Evolutionary conservation across 495 filamentous ascomycete species (phyloP), one percentile per base, ranked within the genome.

Genomic region (Haplographium delicatum): DNA sequence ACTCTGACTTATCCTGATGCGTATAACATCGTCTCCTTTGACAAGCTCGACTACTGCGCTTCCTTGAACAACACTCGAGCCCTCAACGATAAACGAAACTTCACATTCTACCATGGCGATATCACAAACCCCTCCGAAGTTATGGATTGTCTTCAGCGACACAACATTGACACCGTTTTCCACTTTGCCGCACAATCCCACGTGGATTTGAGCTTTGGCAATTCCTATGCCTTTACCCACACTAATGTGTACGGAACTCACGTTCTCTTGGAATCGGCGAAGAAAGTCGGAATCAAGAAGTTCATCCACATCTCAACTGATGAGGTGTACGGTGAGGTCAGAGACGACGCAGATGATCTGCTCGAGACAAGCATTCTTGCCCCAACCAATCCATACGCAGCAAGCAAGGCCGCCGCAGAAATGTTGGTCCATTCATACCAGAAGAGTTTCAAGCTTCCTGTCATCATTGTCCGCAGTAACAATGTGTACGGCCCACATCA

Each of bases 401-500:
- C 84, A 1, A 81, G 76, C 64, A 90, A 90, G 62, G 86, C 85
- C 0, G 85, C 85, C 1, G 85, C 85, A 15, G 85, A 89, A 66
- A 90, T 89, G 85, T 69, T 85, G 47, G 82, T 88, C n/a, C 74
- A 81, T 56, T 82, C 83, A 8, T 90, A 87, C 62, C 73, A 75
- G 57, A 86, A 84, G 66, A 81, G 75, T 62, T 88, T 85, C 67
- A 80, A 81, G 46, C 69, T 88, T 9, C 83, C 84, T 2, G 75
- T 77, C 19, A 82, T 88, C 54, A 82, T 88, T 51, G 79, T 85
- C 33, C 73, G 85, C 18, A 79, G 80, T 57, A 90, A 89, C 70
- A 90, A 90, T 55, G 82, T 90, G 20, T 89, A 87, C 54, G 86
- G 86, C 0, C 86, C 86, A 11, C 81, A 85, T 62, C 86, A 89